Evolutionary conservation across 352 stramenopile species (phyloP), one percentile per base, ranked within the genome.

Genomic region (Pythium biforme): DNA sequence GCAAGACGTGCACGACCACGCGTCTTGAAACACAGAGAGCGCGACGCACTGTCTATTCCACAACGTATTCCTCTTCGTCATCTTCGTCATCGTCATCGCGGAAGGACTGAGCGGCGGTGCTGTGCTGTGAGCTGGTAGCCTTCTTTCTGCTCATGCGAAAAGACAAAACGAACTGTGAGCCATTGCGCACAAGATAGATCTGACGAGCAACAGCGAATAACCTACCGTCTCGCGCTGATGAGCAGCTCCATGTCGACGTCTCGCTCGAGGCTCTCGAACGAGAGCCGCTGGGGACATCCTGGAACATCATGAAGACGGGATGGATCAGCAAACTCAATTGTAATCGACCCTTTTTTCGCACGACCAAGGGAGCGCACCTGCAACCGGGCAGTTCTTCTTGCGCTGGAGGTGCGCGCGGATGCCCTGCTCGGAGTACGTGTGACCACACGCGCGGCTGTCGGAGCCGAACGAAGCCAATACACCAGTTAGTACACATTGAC

Each of bases 201-300:
- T 17, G 7, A 37, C 1, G 7, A 17, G 20, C n/a, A 52, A 0
- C 9, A 20, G 34, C 6, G 5, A 50, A 26, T 49, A 19, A 65
- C 60, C 41, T 64, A 90, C 81, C 65, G 73, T 48, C 76, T 73
- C n/a, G 62, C 76, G n/a, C n/a, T n/a, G 64, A 92, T 79, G 45
- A 92, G 77, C 22, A 95, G 80, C 57, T 95, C 86, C 83, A 95
- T 95, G 69, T 94, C 84, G 43, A 95, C 83, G 45, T 95, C 81
- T 45, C 84, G 86, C 66, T 95, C 86, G 39, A 95, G 74, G 17
- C 65, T 79, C 20, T 70, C 67, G 47, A 88, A 70, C 19, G 66
- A 55, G 33, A 95, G 55, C 45, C 80, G 77, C 23, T 92, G 74
- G 6, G 77, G 84, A 46, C 86, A 95, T 14, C 86, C 86, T 94